Conservation (phyloP, 2,329 filamentous ascomycete genomes). For the Fusarium sp. region DNA sequence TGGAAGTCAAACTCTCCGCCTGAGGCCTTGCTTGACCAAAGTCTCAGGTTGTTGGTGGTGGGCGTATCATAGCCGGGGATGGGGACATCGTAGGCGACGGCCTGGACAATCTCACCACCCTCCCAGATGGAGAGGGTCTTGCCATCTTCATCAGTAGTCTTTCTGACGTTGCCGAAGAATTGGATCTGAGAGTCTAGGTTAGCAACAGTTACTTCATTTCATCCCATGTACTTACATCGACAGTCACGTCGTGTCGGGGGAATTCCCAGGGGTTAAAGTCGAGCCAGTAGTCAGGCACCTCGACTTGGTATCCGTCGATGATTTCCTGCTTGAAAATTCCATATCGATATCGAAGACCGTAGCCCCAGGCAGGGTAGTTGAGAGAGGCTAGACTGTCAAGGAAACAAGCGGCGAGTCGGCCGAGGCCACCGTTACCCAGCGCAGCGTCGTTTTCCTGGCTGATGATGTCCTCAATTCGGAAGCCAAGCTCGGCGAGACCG, state of each 20-base stretch:
- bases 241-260: conserved; percentile 91
- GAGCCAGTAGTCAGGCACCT: conserved; percentile 98
- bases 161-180: conserved; percentile 90
- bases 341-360: conserved; percentile 94
- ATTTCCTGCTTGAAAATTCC: conserved; percentile 99
- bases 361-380: conserved; percentile 97
- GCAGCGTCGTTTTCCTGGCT: conserved; percentile 96
- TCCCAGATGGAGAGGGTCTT: conserved; percentile 85
- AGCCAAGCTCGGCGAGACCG: conserved; percentile 88
- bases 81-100: conserved; percentile 91
- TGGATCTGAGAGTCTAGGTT: conserved; percentile 70
- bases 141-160: conserved; percentile 79
- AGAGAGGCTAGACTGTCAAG: conserved; percentile 94
- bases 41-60: conserved; percentile 94
- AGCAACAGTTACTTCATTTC: conserved; percentile 3
- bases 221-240: conserved; percentile 70
- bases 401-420: conserved; percentile 95
- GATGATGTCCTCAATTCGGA: conserved; percentile 96
- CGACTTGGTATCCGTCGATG: conserved; percentile 96
- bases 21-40: conserved; percentile 98
- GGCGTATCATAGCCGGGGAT: conserved; percentile 91
- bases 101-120: conserved; percentile 90
- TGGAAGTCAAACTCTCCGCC: conserved; percentile 99
- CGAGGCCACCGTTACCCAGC: conserved; percentile 94
- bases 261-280: conserved; percentile 99